phyloP scores from a whole-genome alignment of 768 basidiomycete genomes.

The Rhodotorula diobovata region DNA sequence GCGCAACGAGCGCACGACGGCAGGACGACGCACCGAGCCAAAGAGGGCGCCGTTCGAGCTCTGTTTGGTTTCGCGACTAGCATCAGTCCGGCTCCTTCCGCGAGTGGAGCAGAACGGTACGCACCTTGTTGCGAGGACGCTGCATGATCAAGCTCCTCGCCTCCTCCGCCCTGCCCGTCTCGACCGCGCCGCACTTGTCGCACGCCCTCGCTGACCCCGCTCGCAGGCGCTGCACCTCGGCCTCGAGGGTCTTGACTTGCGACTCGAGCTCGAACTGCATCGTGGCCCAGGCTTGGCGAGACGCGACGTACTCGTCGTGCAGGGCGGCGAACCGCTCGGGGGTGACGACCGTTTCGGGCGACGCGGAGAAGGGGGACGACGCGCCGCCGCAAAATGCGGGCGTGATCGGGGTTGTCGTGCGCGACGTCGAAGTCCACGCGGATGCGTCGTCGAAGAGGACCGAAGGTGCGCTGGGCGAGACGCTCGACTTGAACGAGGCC shows the following conservation, averaged over 20 bases:
- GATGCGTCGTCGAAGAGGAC: slow-evolving; percentile 16
- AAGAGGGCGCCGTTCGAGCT: slow-evolving; percentile 4
- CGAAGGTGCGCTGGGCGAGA: slow-evolving; percentile 7
- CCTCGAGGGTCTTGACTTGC: slow-evolving; percentile 20
- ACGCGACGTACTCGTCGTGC: slow-evolving; percentile 7
- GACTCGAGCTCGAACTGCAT: slow-evolving; percentile 20
- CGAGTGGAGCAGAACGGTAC: not conserved
- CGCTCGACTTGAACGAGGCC: slow-evolving; percentile 21
- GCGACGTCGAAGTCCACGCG: not conserved
- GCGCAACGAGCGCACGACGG: too few relatives aligned
- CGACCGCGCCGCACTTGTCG: not conserved
- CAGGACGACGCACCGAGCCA: too few relatives aligned
- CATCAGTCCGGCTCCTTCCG: not conserved
- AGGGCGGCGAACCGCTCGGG: slow-evolving; percentile 7
- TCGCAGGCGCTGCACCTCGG: not conserved
- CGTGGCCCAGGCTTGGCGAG: slow-evolving; percentile 10
- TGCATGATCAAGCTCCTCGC: slow-evolving; percentile 2
- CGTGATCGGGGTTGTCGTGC: slow-evolving; percentile 21
- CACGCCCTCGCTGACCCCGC: not conserved
- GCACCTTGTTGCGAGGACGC: slow-evolving; percentile 16
- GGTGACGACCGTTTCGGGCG: not conserved
- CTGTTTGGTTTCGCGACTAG: not conserved
- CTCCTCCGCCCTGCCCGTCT: not conserved
- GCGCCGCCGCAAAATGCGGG: slow-evolving; percentile 13
- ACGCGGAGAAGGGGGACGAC: not conserved